Evolutionary conservation across 108 stramenopile genomes (phyloP), one percentile per base, ranked within the genome.

Genomic region (Nannochloropsis gaditana): DNA sequence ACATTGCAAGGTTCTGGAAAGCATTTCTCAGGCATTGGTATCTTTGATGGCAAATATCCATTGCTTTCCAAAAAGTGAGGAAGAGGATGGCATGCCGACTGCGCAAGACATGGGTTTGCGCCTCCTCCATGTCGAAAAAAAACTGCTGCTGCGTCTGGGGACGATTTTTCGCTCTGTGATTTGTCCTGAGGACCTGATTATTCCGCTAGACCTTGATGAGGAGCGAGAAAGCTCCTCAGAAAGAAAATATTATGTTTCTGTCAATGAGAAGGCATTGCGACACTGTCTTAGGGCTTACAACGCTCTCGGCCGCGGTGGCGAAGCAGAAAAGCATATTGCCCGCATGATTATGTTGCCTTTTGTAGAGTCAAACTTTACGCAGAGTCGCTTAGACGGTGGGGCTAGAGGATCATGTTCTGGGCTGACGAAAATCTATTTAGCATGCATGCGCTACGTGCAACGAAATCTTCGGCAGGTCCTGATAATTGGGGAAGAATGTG

Each of bases 21-120:
- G 59, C 59, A 4, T 73, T 15, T 73, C 59, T 4, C 59, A 73
- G n/a, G 59, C 59, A 15, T 73, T 15, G 59, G n/a, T 73, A 0
- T n/a, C 59, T 4, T 8, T 73, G 6, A 5, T 0, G 3, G n/a
- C n/a, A n/a, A n/a, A 73, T 3, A n/a, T 73, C 3, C 59, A 6
- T 8, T 73, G 59, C 59, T 73, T 73, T 73, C 1, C 59, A 15
- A n/a, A 73, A 15, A 73, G 19, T 15, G 2, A 73, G n/a, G 59
- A 73, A 73, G 59, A 73, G 59, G 59, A 73, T 73, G 59, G n/a
- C 59, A 73, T 73, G 59, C 59, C 59, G n/a, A 73, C 59, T 2
- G 59, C 59, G 19, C n/a, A 15, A n/a, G 8, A n/a, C 59, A 73
- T 73, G 59, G 59, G 59, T n/a, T n/a, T 73, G 59, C 59, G 59